These are phyloP conservation scores for Ophiocordyceps robertsii DNA, from an alignment of 2,329 filamentous ascomycete genomes.

Conservation along the genomic window DNA sequence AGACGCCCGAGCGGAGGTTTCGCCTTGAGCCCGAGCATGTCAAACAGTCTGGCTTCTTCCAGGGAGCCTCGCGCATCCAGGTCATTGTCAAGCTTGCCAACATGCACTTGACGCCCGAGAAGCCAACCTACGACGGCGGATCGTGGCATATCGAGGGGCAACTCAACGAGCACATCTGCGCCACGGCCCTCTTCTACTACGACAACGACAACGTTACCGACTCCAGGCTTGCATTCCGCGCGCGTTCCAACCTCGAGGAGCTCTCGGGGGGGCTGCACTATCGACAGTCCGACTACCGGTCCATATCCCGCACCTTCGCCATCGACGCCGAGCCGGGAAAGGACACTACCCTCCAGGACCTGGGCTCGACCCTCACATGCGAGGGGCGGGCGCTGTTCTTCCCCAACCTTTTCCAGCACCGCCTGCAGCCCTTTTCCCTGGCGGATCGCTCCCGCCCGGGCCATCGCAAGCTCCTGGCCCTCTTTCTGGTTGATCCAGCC, in stretches of 20 bases:
- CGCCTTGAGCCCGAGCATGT: conserved; percentile 7
- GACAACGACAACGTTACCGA: conserved; percentile 46
- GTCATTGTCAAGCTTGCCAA: conserved; percentile 51
- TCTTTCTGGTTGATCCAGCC: conserved; percentile 48
- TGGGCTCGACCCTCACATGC: conserved; percentile 33
- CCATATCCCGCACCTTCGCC: conserved; percentile 21
- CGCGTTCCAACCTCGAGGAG: conserved; percentile 18
- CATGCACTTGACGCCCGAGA: conserved; percentile 45
- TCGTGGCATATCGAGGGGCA: conserved; percentile 42
- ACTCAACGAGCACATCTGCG: conserved; percentile 50
- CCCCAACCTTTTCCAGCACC: conserved; percentile 39
- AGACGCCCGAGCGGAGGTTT: too few species aligned
- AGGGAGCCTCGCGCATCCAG: conserved; percentile 29
- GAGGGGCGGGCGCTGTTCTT: conserved; percentile 39
- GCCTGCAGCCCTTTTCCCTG: conserved; percentile 36
- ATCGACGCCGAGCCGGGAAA: conserved; percentile 6
- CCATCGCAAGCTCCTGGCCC: conserved; percentile 43
- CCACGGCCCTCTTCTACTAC: conserved; percentile 49
- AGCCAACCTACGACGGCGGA: conserved; percentile 38
- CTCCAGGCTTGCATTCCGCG: conserved; percentile 35
- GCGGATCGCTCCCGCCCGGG: conserved; percentile 37
- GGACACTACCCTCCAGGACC: conserved; percentile 13
- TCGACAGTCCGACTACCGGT: conserved; percentile 18
- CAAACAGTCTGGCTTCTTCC: conserved; percentile 14
- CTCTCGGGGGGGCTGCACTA: conserved; percentile 11